phyloP scores from a whole-genome alignment of 2,329 filamentous ascomycete genomes.

The Colletotrichum camelliae region DNA sequence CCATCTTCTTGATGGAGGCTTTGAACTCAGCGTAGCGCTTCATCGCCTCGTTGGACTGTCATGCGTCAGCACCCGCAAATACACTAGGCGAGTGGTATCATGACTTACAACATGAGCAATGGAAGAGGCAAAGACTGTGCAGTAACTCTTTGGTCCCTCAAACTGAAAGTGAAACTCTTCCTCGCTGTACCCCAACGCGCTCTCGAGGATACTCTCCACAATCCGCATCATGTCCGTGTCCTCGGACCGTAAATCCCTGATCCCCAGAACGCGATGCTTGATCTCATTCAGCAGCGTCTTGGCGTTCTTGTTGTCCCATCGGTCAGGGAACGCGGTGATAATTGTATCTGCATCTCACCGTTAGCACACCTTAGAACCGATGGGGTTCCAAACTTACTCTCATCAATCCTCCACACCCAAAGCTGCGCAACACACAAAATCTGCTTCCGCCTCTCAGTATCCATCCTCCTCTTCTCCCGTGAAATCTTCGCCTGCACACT shows the following conservation, averaged over 20 bases:
- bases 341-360: conserved; percentile 23
- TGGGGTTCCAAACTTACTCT: conserved; percentile 21
- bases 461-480: conserved; percentile 17
- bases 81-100: too few species aligned
- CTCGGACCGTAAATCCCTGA: conserved; percentile 6
- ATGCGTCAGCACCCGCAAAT: not conserved
- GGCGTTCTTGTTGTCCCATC: conserved; percentile 26
- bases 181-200: conserved; percentile 19
- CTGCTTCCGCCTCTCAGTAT: conserved; percentile 34
- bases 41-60: conserved; percentile 23
- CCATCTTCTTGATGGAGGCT: conserved; percentile 20
- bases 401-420: conserved; percentile 24
- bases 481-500: conserved; percentile 21
- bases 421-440: conserved; percentile 29
- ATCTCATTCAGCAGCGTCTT: conserved; percentile 23
- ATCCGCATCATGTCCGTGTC: conserved; percentile 19
- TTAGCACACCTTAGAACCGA: too few species aligned
- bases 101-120: conserved; percentile 15
- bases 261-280: conserved; percentile 20
- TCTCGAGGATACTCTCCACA: conserved; percentile 6
- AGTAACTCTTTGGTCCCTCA: conserved; percentile 20
- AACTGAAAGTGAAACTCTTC: conserved; percentile 25
- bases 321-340: conserved; percentile 23
- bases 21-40: conserved; percentile 23
- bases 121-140: conserved; percentile 18